Conservation (phyloP, 192 early-diverging fungal genomes). For the Podila verticillata region DNA sequence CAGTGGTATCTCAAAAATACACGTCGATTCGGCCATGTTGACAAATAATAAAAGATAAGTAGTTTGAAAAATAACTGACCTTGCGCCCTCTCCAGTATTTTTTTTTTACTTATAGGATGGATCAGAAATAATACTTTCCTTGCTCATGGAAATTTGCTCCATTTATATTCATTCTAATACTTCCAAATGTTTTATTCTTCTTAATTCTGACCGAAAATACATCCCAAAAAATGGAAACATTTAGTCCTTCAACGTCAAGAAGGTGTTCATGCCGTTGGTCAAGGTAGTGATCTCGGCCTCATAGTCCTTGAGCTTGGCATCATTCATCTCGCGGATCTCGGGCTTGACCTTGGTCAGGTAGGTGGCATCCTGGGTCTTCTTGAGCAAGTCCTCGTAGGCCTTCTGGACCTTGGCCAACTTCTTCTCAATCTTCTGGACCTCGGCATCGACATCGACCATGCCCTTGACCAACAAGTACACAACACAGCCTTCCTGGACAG, state of each 20-base stretch:
- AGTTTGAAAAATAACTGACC: no score
- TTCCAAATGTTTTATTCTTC: background rate
- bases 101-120: no score
- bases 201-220: background rate
- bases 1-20: no score
- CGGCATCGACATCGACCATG: slow-evolving; percentile 82
- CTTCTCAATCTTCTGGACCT: slow-evolving; percentile 82
- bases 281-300: slow-evolving; percentile 83
- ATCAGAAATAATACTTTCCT: no score
- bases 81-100: no score
- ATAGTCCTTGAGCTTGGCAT: slow-evolving; percentile 74
- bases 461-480: slow-evolving; percentile 82
- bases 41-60: no score
- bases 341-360: slow-evolving; percentile 77
- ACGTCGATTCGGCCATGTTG: no score
- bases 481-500: slow-evolving; percentile 74
- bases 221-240: background rate
- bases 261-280: slow-evolving; percentile 71
- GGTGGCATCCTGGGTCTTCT: slow-evolving; percentile 72
- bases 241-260: slow-evolving; percentile 70
- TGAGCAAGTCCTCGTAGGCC: slow-evolving; percentile 63
- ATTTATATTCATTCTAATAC: no score
- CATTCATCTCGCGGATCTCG: slow-evolving; percentile 78
- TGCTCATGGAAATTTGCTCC: no score
- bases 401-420: slow-evolving; percentile 76